phyloP scores from a whole-genome alignment of 2,329 filamentous ascomycete genomes.

The Zarea fungicola region DNA sequence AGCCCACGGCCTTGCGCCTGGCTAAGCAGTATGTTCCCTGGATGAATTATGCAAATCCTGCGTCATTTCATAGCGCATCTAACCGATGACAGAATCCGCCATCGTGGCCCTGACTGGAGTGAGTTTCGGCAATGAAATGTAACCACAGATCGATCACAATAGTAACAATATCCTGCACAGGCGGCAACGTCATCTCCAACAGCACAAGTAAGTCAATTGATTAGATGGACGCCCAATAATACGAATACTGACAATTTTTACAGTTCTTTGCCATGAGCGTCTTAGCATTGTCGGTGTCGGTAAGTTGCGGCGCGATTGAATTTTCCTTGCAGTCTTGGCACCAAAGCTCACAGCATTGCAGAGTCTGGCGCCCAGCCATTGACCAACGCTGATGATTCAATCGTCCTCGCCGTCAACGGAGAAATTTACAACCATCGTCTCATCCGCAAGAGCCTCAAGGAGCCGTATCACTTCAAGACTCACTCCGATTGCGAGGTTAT shows the following conservation, averaged over 20 bases:
- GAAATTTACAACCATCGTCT: constrained; percentile 99
- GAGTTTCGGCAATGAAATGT: constrained; percentile 39
- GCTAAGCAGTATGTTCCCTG: constrained; percentile 92
- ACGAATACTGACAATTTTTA: constrained; percentile 27
- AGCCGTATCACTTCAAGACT: constrained; percentile 93
- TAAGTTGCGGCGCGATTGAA: constrained; percentile 40
- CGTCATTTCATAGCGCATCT: neutral
- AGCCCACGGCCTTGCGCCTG: constrained; percentile 88
- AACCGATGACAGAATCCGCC: constrained; percentile 63
- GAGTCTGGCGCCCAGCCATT: constrained; percentile 95
- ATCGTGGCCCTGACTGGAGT: constrained; percentile 99
- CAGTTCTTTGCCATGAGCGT: constrained; percentile 96
- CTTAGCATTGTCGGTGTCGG: constrained; percentile 96
- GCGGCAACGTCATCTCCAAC: constrained; percentile 83
- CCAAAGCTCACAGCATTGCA: constrained; percentile 31
- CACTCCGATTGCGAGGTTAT: constrained; percentile 98
- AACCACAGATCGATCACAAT: constrained; percentile 17
- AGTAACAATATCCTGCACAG: constrained; percentile 41
- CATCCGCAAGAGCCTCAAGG: constrained; percentile 80
- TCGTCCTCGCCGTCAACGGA: constrained; percentile 95
- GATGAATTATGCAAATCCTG: no score
- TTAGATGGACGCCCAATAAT: neutral
- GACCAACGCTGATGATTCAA: constrained; percentile 80
- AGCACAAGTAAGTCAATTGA: constrained; percentile 69
- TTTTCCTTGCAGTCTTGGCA: constrained; percentile 6